Conservation (phyloP, 164 flowering plant species). For the Warburgia ugandensis region DNA sequence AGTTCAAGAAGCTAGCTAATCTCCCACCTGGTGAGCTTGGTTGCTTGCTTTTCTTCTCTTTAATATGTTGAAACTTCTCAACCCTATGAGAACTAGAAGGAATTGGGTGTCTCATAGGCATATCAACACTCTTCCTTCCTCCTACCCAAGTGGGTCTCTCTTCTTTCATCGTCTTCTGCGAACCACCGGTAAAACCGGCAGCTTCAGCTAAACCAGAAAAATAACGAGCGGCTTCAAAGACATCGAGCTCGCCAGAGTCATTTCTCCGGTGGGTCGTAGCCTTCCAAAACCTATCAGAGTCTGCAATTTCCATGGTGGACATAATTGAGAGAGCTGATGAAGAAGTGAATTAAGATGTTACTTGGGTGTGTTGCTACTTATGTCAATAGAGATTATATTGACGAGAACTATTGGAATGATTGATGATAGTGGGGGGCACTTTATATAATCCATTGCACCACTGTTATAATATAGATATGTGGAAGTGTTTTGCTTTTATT, state of each 20-base stretch:
- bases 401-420: slow-evolving; percentile 30
- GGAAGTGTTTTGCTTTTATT: too few relatives aligned
- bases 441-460: slow-evolving; percentile 14
- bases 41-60: slow-evolving; percentile 47
- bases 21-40: slow-evolving; percentile 89
- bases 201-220: slow-evolving; percentile 49
- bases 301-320: slow-evolving; percentile 29
- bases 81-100: slow-evolving; percentile 15
- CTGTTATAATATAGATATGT: too few relatives aligned
- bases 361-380: too few relatives aligned
- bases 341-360: slow-evolving; percentile 7
- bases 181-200: slow-evolving; percentile 6
- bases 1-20: slow-evolving; percentile 17
- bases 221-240: slow-evolving; percentile 80
- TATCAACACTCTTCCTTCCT: slow-evolving; percentile 63
- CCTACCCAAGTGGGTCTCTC: slow-evolving; percentile 26
- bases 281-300: slow-evolving; percentile 24
- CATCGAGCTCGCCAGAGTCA: slow-evolving; percentile 78
- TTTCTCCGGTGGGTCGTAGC: slow-evolving; percentile 42
- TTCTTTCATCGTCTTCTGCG: slow-evolving; percentile 24
- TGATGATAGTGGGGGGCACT: slow-evolving; percentile 33
- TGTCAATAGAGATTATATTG: slow-evolving; percentile 15
- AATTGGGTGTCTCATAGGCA: slow-evolving; percentile 22
- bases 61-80: slow-evolving; percentile 24
- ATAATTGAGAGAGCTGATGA: slow-evolving; percentile 17